Conservation (phyloP, 2,329 filamentous ascomycete genomes). For the Dactylellina leptospora region DNA sequence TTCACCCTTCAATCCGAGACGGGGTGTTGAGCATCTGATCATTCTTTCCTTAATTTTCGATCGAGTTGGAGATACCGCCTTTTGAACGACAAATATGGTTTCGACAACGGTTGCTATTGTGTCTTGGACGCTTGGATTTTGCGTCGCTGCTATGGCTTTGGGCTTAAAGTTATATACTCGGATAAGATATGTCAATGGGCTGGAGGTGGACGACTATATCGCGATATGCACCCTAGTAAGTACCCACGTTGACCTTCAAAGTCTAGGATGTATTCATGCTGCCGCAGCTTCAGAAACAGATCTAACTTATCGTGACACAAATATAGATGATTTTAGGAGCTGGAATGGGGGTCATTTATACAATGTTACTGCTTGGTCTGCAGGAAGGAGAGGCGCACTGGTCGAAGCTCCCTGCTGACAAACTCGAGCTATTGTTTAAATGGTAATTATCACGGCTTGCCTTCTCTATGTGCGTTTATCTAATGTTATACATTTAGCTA, state of each 20-base stretch:
- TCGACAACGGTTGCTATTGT: conserved; percentile 34
- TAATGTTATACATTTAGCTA: conserved; percentile 9
- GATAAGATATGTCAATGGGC: conserved; percentile 37
- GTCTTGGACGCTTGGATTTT: conserved; percentile 34
- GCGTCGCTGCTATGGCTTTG: conserved; percentile 7
- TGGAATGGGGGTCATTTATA: conserved; percentile 44
- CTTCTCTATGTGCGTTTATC: background rate
- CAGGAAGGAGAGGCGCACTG: conserved; percentile 29
- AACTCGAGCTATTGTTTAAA: conserved; percentile 34
- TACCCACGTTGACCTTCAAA: background rate
- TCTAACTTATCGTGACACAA: background rate
- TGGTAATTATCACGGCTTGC: conserved; percentile 6
- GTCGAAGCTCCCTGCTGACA: conserved; percentile 10
- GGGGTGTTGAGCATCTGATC: too few relatives aligned
- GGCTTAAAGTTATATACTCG: conserved; percentile 39
- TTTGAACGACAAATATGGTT: conserved; percentile 10
- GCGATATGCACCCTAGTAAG: conserved; percentile 24
- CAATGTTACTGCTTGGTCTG: conserved; percentile 38
- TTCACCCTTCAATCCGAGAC: too few relatives aligned
- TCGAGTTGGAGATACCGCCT: too few relatives aligned
- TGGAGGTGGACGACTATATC: conserved; percentile 43
- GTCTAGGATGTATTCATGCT: background rate
- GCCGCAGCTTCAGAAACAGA: too few relatives aligned
- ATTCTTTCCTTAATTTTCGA: too few relatives aligned
- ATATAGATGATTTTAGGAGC: conserved; percentile 22